A percentile compares a stretch with the other conserved stretches of the same genome.
These are phyloP conservation scores for Ogataea hybrid DNA, from an alignment of 1,139 yeast species.

Conservation along the genomic window DNA sequence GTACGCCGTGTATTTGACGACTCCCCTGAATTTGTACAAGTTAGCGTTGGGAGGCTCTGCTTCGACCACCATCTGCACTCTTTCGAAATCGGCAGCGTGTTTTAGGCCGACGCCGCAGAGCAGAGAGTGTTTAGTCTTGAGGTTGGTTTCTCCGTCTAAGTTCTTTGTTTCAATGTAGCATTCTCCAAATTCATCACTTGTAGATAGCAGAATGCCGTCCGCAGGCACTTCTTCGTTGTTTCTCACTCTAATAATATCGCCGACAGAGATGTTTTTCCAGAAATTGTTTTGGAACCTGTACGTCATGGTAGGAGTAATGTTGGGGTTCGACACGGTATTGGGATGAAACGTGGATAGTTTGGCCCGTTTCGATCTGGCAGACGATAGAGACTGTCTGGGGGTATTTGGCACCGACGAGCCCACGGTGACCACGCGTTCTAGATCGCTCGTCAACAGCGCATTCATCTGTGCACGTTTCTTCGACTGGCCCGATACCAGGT, in stretches of 20 bases:
- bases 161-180: constrained; percentile 61
- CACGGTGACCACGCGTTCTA: constrained; percentile 15
- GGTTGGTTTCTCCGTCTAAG: constrained; percentile 60
- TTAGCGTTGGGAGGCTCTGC: constrained; percentile 58
- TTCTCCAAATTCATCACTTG: constrained; percentile 52
- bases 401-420: constrained; percentile 7
- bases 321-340: constrained; percentile 20
- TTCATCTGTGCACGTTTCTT: constrained; percentile 8
- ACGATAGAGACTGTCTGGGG: constrained; percentile 12
- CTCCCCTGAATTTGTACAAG: constrained; percentile 53
- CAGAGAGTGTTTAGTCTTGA: constrained; percentile 51
- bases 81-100: constrained; percentile 45
- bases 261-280: constrained; percentile 57
- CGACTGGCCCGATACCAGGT: constrained; percentile 8
- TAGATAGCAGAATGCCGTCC: constrained; percentile 48
- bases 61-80: constrained; percentile 42
- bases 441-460: constrained; percentile 10
- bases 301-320: constrained; percentile 18
- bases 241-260: constrained; percentile 50
- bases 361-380: constrained; percentile 14
- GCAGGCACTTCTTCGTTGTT: constrained; percentile 61
- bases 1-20: constrained; percentile 36
- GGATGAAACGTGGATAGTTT: constrained; percentile 17
- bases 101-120: constrained; percentile 40
- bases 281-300: constrained; percentile 33